Evolutionary conservation across 805 yeast species (phyloP), one percentile per base, ranked within the genome.

Genomic region (Candida maltosa): DNA sequence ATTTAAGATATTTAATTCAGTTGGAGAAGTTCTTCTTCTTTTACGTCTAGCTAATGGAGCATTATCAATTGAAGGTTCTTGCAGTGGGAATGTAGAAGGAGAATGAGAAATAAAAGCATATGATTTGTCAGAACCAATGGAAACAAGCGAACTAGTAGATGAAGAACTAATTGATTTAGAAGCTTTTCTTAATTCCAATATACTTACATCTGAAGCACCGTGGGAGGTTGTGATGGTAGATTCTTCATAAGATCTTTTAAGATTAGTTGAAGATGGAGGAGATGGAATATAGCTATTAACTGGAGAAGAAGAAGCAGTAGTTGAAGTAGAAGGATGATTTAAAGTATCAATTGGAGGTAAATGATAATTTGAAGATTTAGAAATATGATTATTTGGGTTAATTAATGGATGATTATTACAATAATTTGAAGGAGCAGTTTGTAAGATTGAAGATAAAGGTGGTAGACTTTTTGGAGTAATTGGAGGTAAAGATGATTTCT

Each of bases 71-170:
- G 70, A 63, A 2, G 95, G 95, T 53, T 85, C 94, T 42, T 81
- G 83, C 3, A 77, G 69, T 11, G 94, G 88, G 54, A 80, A 91
- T 1, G 96, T 86, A 14, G 87, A 80, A 19, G 88, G 95, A 6
- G 96, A 87, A 60, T 91, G 97, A 16, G 94, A 80, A 45, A 91
- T 91, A 61, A 91, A 91, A 12, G 97, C 97, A 62, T 80, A 85
- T 14, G 72, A 56, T 45, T 68, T 51, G 3, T 44, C 49, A 9
- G 31, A 30, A 21, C 10, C 29, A 8, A 26, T 21, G 2, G 69
- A 27, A 42, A 38, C 45, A 16, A 41, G 40, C 31, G 40, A 16
- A 31, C 41, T 14, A 18, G 40, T 23, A 9, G 41, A n/a, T n/a
- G 39, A 24, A 31, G 37, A 22, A 12, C 6, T 17, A n/a, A 3